Conservation (phyloP, 306 rosid genomes). For the Cicer yamashitae region DNA sequence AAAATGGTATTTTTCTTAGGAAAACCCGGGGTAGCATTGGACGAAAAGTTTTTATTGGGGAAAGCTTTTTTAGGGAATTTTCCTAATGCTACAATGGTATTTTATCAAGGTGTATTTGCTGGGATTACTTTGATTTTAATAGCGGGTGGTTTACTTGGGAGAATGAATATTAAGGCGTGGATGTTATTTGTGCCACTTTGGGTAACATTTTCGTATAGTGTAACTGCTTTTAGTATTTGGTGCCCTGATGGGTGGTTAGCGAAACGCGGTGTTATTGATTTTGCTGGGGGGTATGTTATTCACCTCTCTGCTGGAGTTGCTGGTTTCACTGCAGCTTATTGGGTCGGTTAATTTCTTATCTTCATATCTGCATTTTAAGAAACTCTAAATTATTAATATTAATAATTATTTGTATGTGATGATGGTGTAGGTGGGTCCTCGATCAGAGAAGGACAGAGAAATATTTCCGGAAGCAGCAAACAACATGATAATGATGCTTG, state of each 20-base stretch:
- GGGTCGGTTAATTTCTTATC: conserved; percentile 23
- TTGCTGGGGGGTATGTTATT: conserved; percentile 58
- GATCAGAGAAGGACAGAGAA: conserved; percentile 42
- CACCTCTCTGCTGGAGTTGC: conserved; percentile 61
- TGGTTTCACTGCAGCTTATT: conserved; percentile 60
- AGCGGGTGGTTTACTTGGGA: conserved; percentile 57
- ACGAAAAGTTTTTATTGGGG: conserved; percentile 49
- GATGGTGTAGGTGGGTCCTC: conserved; percentile 54
- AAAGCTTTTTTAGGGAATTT: conserved; percentile 53
- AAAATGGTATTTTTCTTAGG: conserved; percentile 50
- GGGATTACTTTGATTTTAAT: conserved; percentile 55
- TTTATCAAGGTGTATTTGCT: conserved; percentile 58
- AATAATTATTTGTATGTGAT: background rate
- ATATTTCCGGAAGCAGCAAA: conserved; percentile 44
- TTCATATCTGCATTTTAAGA: no score
- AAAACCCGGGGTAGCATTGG: conserved; percentile 52
- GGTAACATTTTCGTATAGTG: conserved; percentile 53
- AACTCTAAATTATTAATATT: no score
- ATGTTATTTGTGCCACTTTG: conserved; percentile 65
- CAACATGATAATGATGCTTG: conserved; percentile 54
- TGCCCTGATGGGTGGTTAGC: conserved; percentile 59
- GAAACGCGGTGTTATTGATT: conserved; percentile 58
- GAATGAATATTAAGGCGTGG: conserved; percentile 65
- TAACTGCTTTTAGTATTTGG: conserved; percentile 62
- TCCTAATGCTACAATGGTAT: conserved; percentile 60